Evolutionary conservation across 768 basidiomycete genomes (phyloP).

Genomic region (Termitomyces sp.): DNA sequence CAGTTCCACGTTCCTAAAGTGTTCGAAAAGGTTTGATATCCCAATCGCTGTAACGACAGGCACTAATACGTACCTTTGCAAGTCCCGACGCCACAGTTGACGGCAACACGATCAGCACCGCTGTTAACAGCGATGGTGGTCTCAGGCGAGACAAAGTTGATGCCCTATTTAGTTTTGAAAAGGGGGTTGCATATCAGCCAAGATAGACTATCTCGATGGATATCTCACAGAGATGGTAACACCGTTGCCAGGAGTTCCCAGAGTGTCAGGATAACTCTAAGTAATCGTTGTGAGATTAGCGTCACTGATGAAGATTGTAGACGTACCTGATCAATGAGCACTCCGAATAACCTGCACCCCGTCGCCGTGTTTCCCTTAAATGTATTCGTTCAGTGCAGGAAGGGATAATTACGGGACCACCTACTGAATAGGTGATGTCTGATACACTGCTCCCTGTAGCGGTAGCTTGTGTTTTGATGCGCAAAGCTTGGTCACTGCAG

Average conservation of each 20-base stretch:
- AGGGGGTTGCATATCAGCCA: neutral
- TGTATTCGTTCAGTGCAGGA: neutral
- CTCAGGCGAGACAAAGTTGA: slow-evolving; percentile 38
- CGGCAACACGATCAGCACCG: slow-evolving; percentile 39
- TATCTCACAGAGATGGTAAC: slow-evolving; percentile 48
- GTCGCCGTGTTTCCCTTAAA: slow-evolving; percentile 46
- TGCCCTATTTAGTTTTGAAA: slow-evolving; percentile 25
- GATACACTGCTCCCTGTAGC: slow-evolving; percentile 43
- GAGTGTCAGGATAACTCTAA: slow-evolving; percentile 50
- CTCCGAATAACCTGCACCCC: slow-evolving; percentile 42
- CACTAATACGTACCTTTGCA: slow-evolving; percentile 35
- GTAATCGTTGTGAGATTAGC: neutral
- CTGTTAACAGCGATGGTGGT: slow-evolving; percentile 37
- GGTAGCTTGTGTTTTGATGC: slow-evolving; percentile 50
- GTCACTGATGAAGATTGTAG: neutral
- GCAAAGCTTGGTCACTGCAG: slow-evolving; percentile 44
- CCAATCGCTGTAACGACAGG: neutral
- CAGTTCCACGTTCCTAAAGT: slow-evolving; percentile 44
- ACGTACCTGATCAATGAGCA: slow-evolving; percentile 54
- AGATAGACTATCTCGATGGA: neutral
- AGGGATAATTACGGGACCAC: slow-evolving; percentile 5
- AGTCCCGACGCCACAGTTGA: slow-evolving; percentile 49
- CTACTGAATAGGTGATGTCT: slow-evolving; percentile 43
- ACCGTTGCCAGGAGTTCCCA: slow-evolving; percentile 51
- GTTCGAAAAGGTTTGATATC: neutral